Conservation (phyloP, 202 grass and related monocot species). For the Cymbopogon flexuosus region DNA sequence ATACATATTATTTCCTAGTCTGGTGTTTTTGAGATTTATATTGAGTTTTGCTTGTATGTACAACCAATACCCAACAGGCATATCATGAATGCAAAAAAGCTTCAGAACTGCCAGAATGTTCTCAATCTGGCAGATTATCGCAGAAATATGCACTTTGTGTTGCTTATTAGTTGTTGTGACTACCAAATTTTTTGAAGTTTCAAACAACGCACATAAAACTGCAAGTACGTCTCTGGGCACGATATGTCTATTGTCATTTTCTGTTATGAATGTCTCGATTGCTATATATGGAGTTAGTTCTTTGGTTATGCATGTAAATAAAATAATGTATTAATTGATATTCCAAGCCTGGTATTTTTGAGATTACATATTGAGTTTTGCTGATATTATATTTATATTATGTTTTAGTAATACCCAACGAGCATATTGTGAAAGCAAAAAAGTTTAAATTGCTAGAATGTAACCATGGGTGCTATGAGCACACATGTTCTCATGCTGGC, state of each 20-base stretch:
- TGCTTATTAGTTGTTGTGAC: too few species aligned
- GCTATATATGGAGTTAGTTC: neutral
- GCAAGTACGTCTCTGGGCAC: neutral
- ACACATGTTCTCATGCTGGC: neutral
- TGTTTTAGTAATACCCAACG: neutral
- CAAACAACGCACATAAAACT: neutral
- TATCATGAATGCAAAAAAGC: too few species aligned
- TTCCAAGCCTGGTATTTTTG: neutral
- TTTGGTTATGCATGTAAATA: neutral
- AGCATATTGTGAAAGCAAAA: neutral
- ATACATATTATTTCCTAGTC: neutral
- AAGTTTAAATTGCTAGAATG: neutral
- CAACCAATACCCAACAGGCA: too few species aligned
- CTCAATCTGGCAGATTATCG: too few species aligned
- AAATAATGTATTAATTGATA: neutral
- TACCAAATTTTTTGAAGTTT: neutral
- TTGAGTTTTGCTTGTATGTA: neutral
- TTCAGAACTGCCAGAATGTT: too few species aligned
- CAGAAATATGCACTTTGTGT: too few species aligned
- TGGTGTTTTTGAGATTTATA: neutral
- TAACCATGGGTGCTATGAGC: neutral
- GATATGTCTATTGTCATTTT: neutral
- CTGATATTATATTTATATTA: conserved; percentile 1
- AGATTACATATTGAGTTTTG: neutral
- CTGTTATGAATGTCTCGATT: neutral